Evolutionary conservation across 768 basidiomycete species (phyloP).

Genomic region (Trametes villosa): DNA sequence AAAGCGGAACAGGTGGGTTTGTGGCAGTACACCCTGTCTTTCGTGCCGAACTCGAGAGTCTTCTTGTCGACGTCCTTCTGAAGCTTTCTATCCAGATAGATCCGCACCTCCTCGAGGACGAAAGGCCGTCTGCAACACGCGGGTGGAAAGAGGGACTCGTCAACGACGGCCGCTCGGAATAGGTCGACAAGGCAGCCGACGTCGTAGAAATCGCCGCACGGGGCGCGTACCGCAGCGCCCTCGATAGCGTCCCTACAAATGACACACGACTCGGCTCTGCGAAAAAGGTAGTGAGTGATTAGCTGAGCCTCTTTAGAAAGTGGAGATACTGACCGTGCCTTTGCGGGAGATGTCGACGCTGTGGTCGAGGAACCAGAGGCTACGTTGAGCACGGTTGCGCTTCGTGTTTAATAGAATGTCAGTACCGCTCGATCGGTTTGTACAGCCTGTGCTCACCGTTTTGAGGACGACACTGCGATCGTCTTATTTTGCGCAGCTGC

Average conservation of each 20-base stretch:
- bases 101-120: conserved; percentile 22
- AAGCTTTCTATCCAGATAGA: conserved; percentile 20
- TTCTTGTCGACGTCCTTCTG: conserved; percentile 44
- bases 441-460: background rate
- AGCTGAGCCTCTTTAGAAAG: too few relatives aligned
- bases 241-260: conserved; percentile 25
- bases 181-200: conserved; percentile 31
- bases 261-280: conserved; percentile 21
- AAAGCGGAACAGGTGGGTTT: conserved; percentile 55
- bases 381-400: too few relatives aligned
- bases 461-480: too few relatives aligned
- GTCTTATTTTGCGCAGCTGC: background rate
- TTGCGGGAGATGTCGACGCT: too few relatives aligned
- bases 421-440: too few relatives aligned
- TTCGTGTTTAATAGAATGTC: too few relatives aligned
- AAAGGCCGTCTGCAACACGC: conserved; percentile 34
- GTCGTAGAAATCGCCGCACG: conserved; percentile 33
- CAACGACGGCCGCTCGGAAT: conserved; percentile 30
- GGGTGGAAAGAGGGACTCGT: conserved; percentile 37
- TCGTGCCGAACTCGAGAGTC: conserved; percentile 49
- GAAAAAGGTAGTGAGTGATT: too few relatives aligned
- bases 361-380: too few relatives aligned
- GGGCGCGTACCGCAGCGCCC: conserved; percentile 18
- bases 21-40: conserved; percentile 56
- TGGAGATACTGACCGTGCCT: background rate